Evolutionary conservation across 257 asterid species (phyloP).

Genomic region (Przewalskia tangutica): DNA sequence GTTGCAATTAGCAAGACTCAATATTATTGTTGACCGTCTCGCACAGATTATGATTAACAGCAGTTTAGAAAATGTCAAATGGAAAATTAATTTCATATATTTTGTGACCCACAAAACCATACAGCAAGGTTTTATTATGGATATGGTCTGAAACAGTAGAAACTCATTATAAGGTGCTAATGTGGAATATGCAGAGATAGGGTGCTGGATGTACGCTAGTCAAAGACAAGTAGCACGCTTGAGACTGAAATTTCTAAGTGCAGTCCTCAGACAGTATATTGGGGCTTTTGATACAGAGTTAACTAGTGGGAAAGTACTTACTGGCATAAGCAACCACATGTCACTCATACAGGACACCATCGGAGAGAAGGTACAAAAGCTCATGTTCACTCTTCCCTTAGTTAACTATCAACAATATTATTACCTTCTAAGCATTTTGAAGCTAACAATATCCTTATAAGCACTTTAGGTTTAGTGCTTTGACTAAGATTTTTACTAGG

Average conservation of each 20-base stretch:
- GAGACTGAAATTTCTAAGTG: slow-evolving; percentile 43
- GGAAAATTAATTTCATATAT: not conserved
- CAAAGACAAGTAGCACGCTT: slow-evolving; percentile 64
- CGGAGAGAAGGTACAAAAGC: slow-evolving; percentile 61
- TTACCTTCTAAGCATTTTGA: not conserved
- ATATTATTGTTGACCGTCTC: too few species aligned
- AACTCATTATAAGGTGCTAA: not conserved
- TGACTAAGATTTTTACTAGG: too few species aligned
- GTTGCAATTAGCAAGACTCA: too few species aligned
- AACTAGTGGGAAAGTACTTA: slow-evolving; percentile 57
- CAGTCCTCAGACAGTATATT: slow-evolving; percentile 64
- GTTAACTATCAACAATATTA: not conserved
- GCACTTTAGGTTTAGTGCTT: too few species aligned
- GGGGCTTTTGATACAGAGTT: slow-evolving; percentile 71
- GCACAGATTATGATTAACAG: too few species aligned
- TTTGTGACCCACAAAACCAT: not conserved
- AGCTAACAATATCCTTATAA: too few species aligned
- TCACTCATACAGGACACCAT: slow-evolving; percentile 69
- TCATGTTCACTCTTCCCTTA: not conserved
- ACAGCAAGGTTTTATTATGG: not conserved
- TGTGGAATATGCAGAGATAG: slow-evolving; percentile 49
- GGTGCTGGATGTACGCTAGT: slow-evolving; percentile 88
- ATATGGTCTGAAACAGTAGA: not conserved
- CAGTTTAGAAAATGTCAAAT: not conserved
- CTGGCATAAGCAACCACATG: slow-evolving; percentile 64